These are phyloP conservation scores for Colletotrichum salicis DNA, from an alignment of 2,329 filamentous ascomycete species.

Conservation along the genomic window DNA sequence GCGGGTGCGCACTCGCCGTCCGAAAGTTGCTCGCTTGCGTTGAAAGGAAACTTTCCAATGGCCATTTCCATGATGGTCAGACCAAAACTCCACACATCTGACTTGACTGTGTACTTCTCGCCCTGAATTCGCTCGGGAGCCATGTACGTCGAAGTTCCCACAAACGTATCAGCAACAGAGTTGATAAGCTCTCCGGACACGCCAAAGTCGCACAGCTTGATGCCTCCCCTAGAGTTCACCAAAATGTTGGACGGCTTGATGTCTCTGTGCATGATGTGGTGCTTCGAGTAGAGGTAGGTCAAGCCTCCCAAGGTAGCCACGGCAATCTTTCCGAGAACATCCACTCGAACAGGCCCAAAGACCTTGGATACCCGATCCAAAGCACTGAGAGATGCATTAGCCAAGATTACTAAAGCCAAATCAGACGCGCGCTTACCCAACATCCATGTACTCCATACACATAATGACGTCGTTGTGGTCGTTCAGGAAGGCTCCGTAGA, in stretches of 20 bases:
- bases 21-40: slow-evolving; percentile 74
- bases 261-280: slow-evolving; percentile 99
- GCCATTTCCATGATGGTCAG: slow-evolving; percentile 96
- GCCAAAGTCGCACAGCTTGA: slow-evolving; percentile 98
- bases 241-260: slow-evolving; percentile 99
- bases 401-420: background rate
- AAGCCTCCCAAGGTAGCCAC: slow-evolving; percentile 94
- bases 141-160: slow-evolving; percentile 99
- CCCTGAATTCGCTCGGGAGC: slow-evolving; percentile 97
- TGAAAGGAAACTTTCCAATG: slow-evolving; percentile 97
- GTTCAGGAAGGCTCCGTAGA: slow-evolving; percentile 97
- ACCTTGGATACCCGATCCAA: slow-evolving; percentile 94
- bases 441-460: slow-evolving; percentile 99
- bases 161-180: slow-evolving; percentile 97
- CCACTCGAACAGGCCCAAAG: slow-evolving; percentile 94
- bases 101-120: slow-evolving; percentile 96
- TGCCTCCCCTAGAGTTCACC: slow-evolving; percentile 91
- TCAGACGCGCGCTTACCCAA: slow-evolving; percentile 74
- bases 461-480: slow-evolving; percentile 98
- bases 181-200: slow-evolving; percentile 99
- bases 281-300: slow-evolving; percentile 92
- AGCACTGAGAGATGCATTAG: slow-evolving; percentile 66
- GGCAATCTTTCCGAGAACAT: slow-evolving; percentile 96
- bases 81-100: slow-evolving; percentile 98
- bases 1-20: slow-evolving; percentile 87